Evolutionary conservation across 306 rosid genomes (phyloP).

Genomic region (Notholithocarpus densiflorus): DNA sequence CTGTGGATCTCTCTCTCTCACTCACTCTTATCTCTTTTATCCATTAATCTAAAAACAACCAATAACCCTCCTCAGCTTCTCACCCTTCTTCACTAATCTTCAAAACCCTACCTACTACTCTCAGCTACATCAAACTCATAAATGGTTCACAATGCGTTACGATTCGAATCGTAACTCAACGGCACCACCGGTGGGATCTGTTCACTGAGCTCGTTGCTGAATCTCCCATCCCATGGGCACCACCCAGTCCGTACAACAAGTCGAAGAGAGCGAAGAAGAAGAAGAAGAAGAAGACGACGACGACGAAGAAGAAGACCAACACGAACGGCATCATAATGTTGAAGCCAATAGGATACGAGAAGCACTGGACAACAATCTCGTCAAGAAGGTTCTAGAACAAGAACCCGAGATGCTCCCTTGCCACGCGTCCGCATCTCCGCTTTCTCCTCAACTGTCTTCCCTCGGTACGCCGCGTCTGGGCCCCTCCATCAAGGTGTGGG

Average conservation of each 20-base stretch:
- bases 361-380: slow-evolving; percentile 37
- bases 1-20: no score
- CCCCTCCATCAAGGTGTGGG: slow-evolving; percentile 96
- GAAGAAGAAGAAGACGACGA: slow-evolving; percentile 39
- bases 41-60: no score
- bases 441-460: slow-evolving; percentile 90
- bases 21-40: no score
- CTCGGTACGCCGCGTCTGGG: slow-evolving; percentile 90
- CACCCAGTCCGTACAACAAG: slow-evolving; percentile 56
- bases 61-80: not conserved
- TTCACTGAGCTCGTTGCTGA: not conserved
- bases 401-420: slow-evolving; percentile 96
- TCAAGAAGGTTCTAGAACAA: slow-evolving; percentile 83
- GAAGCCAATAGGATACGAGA: slow-evolving; percentile 26
- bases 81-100: not conserved
- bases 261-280: slow-evolving; percentile 37
- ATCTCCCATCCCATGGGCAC: slow-evolving; percentile 44
- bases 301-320: slow-evolving; percentile 33
- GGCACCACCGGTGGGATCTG: slow-evolving; percentile 22
- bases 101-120: not conserved
- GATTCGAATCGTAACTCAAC: slow-evolving; percentile 2
- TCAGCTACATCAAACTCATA: not conserved
- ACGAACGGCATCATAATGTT: not conserved
- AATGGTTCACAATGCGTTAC: slow-evolving; percentile 8
- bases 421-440: slow-evolving; percentile 92